Conservation (phyloP, 75 land plant species). For the Adiantum capillusveneris region DNA sequence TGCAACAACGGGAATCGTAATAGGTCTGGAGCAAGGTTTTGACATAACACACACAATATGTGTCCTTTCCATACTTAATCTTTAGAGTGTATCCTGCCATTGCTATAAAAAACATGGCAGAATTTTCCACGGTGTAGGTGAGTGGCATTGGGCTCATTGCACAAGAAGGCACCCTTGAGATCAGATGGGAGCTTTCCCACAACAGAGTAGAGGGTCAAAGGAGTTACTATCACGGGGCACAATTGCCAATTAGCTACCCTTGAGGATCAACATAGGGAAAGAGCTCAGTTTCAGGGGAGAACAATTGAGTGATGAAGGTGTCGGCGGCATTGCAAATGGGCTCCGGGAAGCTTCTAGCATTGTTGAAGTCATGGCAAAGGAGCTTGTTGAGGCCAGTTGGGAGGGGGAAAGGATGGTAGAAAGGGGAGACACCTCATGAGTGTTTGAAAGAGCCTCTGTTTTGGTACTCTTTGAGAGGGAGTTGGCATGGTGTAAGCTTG, state of each 20-base stretch:
- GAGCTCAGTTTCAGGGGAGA: constrained; percentile 25
- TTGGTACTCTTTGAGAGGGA: too few species aligned
- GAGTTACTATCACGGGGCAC: constrained; percentile 58
- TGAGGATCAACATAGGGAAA: constrained; percentile 40
- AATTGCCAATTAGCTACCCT: constrained; percentile 43
- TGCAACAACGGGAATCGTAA: too few species aligned
- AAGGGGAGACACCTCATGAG: too few species aligned
- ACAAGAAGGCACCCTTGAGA: constrained; percentile 60
- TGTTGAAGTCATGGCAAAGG: too few species aligned
- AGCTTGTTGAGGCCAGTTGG: too few species aligned
- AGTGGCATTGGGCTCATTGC: constrained; percentile 77
- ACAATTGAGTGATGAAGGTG: constrained; percentile 40
- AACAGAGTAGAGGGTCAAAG: constrained; percentile 24
- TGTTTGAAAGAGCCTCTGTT: too few species aligned
- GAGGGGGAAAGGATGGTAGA: too few species aligned
- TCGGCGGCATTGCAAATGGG: constrained; percentile 30
- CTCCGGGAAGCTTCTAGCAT: too few species aligned
- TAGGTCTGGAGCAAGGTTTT: constrained; percentile 48
- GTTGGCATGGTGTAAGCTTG: too few species aligned
- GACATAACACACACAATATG: constrained; percentile 55
- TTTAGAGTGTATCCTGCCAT: constrained; percentile 73
- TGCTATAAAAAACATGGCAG: constrained; percentile 74
- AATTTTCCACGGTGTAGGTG: constrained; percentile 23
- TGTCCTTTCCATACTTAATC: constrained; percentile 26
- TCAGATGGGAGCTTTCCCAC: constrained; percentile 42